These are phyloP conservation scores for Nigrospora sphaerica DNA, from an alignment of 2,329 filamentous ascomycete genomes.

Conservation along the genomic window DNA sequence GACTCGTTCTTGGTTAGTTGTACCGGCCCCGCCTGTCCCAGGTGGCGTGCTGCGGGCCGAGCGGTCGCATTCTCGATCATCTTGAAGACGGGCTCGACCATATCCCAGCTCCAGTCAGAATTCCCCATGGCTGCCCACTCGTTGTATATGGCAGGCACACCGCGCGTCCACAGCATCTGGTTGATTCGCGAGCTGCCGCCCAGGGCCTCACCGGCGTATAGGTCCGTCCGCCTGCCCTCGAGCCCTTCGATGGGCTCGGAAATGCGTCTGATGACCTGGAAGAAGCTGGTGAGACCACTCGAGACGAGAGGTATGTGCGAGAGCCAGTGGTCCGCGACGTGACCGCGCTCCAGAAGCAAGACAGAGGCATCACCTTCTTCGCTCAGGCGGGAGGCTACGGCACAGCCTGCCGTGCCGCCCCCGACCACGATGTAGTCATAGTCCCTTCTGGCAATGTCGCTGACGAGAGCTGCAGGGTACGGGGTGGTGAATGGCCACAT, in stretches of 20 bases:
- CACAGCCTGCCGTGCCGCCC: conserved; percentile 6
- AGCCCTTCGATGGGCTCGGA: conserved; percentile 1
- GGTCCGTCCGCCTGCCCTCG: conserved; percentile 1
- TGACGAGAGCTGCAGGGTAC: conserved; percentile 2
- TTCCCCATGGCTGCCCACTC: conserved; percentile 14
- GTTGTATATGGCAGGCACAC: conserved; percentile 15
- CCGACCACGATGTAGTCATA: conserved; percentile 9
- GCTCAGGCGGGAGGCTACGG: conserved; percentile 4
- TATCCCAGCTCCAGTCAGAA: conserved; percentile 6
- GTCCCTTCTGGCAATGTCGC: conserved; percentile 1
- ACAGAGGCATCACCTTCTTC: conserved; percentile 4
- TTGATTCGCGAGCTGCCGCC: conserved; percentile 19
- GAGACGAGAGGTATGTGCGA: conserved; percentile 6
- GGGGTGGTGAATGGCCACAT: conserved; percentile 5
- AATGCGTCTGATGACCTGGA: background rate
- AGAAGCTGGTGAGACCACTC: conserved; percentile 1
- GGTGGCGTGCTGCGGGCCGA: background rate
- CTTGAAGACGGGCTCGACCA: conserved; percentile 7
- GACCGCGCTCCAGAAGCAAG: conserved; percentile 5
- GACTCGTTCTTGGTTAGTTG: conserved; percentile 3
- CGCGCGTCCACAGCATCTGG: conserved; percentile 20
- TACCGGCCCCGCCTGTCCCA: conserved; percentile 4
- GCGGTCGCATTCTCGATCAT: conserved; percentile 4
- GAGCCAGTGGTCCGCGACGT: conserved; percentile 4
- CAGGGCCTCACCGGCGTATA: conserved; percentile 12